Conservation (phyloP, 2,329 filamentous ascomycete species). For the Juglanconis juglandina region DNA sequence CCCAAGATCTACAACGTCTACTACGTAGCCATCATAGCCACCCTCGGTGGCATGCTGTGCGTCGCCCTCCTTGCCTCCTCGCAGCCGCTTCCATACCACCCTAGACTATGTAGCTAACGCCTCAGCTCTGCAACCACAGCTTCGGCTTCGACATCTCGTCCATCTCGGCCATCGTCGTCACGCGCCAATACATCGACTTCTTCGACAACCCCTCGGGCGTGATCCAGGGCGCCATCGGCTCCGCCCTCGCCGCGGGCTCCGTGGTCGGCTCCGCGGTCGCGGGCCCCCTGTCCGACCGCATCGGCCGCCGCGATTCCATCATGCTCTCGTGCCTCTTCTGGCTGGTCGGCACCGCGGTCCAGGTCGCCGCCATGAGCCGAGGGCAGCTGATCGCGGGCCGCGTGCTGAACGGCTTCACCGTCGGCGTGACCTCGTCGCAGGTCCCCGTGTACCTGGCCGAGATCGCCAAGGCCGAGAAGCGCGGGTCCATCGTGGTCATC, state of each 20-base stretch:
- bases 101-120: neutral
- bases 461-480: slow-evolving; percentile 53
- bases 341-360: slow-evolving; percentile 57
- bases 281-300: slow-evolving; percentile 46
- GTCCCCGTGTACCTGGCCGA: slow-evolving; percentile 68
- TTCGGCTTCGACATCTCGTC: slow-evolving; percentile 58
- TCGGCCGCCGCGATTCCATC: slow-evolving; percentile 43
- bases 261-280: slow-evolving; percentile 47
- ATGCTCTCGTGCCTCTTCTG: slow-evolving; percentile 46
- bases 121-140: neutral
- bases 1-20: slow-evolving; percentile 54
- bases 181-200: slow-evolving; percentile 48
- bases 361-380: slow-evolving; percentile 56
- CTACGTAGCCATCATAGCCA: slow-evolving; percentile 49
- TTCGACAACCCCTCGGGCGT: slow-evolving; percentile 45
- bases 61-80: slow-evolving; percentile 18
- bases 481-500: slow-evolving; percentile 65
- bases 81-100: neutral
- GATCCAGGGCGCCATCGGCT: slow-evolving; percentile 50
- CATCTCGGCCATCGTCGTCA: slow-evolving; percentile 55
- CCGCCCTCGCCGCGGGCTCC: slow-evolving; percentile 50
- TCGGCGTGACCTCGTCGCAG: slow-evolving; percentile 65
- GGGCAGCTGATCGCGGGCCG: slow-evolving; percentile 52
- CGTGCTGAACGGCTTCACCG: slow-evolving; percentile 61
- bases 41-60: slow-evolving; percentile 47